Conservation (phyloP, 176 grass and related monocot genomes). For the Oryza brachyantha region DNA sequence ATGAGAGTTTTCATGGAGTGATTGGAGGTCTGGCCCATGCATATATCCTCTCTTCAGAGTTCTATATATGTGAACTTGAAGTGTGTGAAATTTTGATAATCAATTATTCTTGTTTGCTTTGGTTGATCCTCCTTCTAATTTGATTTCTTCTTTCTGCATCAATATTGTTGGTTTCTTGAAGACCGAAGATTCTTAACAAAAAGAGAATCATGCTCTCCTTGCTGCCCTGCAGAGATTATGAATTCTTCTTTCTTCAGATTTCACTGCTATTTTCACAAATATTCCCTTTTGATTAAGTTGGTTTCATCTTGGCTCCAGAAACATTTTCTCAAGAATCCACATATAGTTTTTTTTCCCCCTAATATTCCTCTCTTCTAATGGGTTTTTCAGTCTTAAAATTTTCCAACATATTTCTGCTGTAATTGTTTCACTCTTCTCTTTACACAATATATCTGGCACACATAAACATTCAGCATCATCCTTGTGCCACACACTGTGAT, state of each 20-base stretch:
- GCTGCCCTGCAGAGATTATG: background rate
- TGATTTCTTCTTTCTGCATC: background rate
- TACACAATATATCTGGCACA: background rate
- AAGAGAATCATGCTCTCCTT: background rate
- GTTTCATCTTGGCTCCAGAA: background rate
- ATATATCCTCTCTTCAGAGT: background rate
- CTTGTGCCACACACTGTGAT: background rate
- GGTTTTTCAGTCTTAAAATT: background rate
- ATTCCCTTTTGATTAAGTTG: background rate
- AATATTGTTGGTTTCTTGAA: constrained; percentile 8
- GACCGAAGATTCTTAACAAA: background rate
- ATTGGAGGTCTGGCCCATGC: background rate
- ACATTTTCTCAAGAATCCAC: background rate
- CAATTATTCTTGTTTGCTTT: background rate
- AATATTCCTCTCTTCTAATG: background rate
- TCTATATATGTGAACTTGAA: background rate
- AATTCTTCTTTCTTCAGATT: background rate
- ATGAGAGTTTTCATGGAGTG: background rate
- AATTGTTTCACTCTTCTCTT: background rate
- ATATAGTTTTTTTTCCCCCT: background rate
- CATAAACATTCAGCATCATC: background rate
- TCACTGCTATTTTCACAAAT: background rate
- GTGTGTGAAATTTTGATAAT: background rate
- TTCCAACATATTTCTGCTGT: background rate
- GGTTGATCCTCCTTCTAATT: background rate